phyloP scores from a whole-genome alignment of 2,329 filamentous ascomycete genomes.

The Torrubiella hemipterigena region DNA sequence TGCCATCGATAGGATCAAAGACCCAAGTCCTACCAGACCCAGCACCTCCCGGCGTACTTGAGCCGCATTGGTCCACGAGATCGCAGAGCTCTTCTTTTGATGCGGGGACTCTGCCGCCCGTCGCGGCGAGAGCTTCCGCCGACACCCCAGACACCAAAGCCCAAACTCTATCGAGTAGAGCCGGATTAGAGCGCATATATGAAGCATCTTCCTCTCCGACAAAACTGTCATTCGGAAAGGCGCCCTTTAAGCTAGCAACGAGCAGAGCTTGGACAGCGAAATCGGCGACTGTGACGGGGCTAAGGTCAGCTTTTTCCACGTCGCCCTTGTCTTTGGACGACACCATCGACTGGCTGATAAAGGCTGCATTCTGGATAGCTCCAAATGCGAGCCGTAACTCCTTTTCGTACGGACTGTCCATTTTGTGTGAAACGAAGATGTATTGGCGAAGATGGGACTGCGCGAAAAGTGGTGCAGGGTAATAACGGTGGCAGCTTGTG shows the following conservation, averaged over 20 bases:
- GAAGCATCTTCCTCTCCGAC: slow-evolving; percentile 44
- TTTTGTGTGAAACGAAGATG: too few relatives aligned
- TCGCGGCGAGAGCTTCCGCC: slow-evolving; percentile 10
- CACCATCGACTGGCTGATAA: slow-evolving; percentile 36
- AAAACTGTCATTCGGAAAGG: slow-evolving; percentile 38
- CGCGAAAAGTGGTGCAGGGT: too few relatives aligned
- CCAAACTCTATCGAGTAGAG: slow-evolving; percentile 35
- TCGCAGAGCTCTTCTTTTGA: slow-evolving; percentile 35
- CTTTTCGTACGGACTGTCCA: slow-evolving; percentile 28
- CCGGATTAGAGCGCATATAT: slow-evolving; percentile 28
- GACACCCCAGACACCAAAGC: slow-evolving; percentile 25
- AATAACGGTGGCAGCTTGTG: too few relatives aligned
- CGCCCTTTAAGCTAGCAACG: slow-evolving; percentile 32
- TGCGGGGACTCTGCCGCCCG: slow-evolving; percentile 16
- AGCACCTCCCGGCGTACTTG: slow-evolving; percentile 19
- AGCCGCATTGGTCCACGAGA: slow-evolving; percentile 39
- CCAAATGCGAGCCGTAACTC: slow-evolving; percentile 31
- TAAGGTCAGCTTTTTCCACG: slow-evolving; percentile 41
- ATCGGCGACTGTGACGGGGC: slow-evolving; percentile 46
- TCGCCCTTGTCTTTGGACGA: slow-evolving; percentile 34
- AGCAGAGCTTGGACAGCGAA: slow-evolving; percentile 47
- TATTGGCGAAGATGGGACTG: too few relatives aligned
- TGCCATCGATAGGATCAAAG: slow-evolving; percentile 50
- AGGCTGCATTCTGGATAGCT: slow-evolving; percentile 31
- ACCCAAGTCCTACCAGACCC: slow-evolving; percentile 37